A percentile compares a stretch with the other conserved stretches of the same genome.
These are phyloP conservation scores for Calonectria honghensis DNA, from an alignment of 2,329 filamentous ascomycete genomes.

Conservation along the genomic window DNA sequence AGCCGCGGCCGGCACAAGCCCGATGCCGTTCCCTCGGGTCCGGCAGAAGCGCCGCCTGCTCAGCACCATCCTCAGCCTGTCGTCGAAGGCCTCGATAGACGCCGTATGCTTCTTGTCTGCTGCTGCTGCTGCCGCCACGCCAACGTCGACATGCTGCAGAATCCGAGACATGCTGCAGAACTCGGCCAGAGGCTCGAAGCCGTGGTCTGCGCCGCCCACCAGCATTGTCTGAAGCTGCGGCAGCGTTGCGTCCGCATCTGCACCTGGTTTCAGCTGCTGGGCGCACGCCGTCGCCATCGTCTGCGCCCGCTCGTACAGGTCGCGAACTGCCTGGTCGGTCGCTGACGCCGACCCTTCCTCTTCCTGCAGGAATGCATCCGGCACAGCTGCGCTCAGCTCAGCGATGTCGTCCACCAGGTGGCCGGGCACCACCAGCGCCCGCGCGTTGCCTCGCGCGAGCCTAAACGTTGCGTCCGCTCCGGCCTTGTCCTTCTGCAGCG, in stretches of 20 bases:
- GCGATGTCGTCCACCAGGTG: slow-evolving; percentile 19
- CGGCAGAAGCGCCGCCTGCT: slow-evolving; percentile 34
- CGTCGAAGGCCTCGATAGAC: slow-evolving; percentile 23
- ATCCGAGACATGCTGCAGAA: slow-evolving; percentile 15
- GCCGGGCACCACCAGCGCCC: slow-evolving; percentile 10
- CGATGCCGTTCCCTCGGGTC: slow-evolving; percentile 21
- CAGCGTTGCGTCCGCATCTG: not conserved
- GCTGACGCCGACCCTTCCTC: slow-evolving; percentile 1
- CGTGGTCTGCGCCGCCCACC: not conserved
- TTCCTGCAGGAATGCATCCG: slow-evolving; percentile 26
- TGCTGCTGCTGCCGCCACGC: not conserved
- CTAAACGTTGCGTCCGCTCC: not conserved
- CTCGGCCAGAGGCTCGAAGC: not conserved
- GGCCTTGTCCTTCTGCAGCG: not conserved
- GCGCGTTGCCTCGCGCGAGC: slow-evolving; percentile 13
- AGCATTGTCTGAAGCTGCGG: slow-evolving; percentile 19
- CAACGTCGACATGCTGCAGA: not conserved
- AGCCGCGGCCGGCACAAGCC: slow-evolving; percentile 21
- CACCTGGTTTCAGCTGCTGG: slow-evolving; percentile 3
- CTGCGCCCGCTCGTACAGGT: slow-evolving; percentile 25
- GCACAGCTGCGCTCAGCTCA: slow-evolving; percentile 26
- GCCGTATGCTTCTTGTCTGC: not conserved
- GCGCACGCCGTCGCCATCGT: not conserved
- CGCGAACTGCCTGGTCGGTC: slow-evolving; percentile 26
- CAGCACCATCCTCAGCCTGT: slow-evolving; percentile 21